A percentile compares a stretch with the other conserved stretches of the same genome.
Evolutionary conservation across 257 asterid species (phyloP).

Genomic region (Ilex asprella): DNA sequence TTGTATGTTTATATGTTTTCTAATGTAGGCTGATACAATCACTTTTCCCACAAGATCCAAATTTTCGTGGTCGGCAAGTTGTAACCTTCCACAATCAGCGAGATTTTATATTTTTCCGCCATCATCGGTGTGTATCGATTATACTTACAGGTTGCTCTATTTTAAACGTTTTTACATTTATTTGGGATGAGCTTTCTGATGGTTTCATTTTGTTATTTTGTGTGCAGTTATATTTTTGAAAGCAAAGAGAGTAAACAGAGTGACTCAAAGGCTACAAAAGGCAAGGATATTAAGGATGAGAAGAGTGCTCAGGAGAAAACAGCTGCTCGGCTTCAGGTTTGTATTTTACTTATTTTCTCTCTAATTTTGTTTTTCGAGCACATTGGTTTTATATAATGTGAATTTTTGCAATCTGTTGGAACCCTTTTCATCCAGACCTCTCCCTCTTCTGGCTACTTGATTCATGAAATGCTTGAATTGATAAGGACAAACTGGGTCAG

Average conservation of each 20-base stretch:
- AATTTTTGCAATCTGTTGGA: too few species aligned
- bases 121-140: constrained; percentile 57
- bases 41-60: constrained; percentile 85
- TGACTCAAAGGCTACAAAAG: constrained; percentile 40
- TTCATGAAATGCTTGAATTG: too few species aligned
- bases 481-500: too few species aligned
- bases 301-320: constrained; percentile 40
- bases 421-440: too few species aligned
- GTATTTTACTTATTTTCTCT: constrained; percentile 20
- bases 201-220: constrained; percentile 4
- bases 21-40: constrained; percentile 66
- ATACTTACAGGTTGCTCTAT: background rate
- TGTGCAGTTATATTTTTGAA: constrained; percentile 70
- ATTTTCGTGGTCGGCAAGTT: constrained; percentile 85
- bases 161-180: background rate
- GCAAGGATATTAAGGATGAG: constrained; percentile 22
- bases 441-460: too few species aligned
- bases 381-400: too few species aligned
- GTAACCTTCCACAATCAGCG: constrained; percentile 97
- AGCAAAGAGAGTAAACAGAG: constrained; percentile 55
- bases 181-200: constrained; percentile 6
- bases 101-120: constrained; percentile 90
- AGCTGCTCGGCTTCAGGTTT: constrained; percentile 85
- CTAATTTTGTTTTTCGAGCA: too few species aligned
- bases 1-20: constrained; percentile 1